Conservation (phyloP, 305 asterid species). For the Fraxinus xanthoxyloides region DNA sequence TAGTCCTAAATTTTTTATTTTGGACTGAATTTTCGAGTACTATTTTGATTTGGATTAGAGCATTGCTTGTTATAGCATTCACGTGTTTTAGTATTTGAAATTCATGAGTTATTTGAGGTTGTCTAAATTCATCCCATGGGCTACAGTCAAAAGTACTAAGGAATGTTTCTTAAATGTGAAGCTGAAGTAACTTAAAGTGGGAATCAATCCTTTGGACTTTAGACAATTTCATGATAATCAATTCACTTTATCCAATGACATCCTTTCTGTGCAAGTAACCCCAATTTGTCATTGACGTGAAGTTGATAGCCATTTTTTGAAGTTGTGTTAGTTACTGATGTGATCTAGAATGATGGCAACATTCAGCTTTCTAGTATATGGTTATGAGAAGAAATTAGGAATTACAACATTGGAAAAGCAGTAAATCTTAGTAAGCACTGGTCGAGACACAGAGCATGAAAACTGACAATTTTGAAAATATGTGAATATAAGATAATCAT, state of each 20-base stretch:
- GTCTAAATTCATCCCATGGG: conserved; percentile 15
- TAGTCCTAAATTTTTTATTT: background rate
- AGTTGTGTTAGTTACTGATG: background rate
- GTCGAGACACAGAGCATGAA: background rate
- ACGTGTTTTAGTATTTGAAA: background rate
- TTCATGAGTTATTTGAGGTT: background rate
- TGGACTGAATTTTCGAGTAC: background rate
- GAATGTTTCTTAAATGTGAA: conserved; percentile 23
- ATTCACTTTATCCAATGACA: conserved; percentile 17
- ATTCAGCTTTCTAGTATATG: background rate
- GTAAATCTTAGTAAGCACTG: background rate
- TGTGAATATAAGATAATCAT: background rate
- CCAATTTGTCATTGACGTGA: conserved; percentile 19
- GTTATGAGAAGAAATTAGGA: background rate
- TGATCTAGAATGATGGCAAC: background rate
- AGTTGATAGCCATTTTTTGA: background rate
- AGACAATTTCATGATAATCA: conserved; percentile 1
- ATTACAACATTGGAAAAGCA: background rate
- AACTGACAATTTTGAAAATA: background rate
- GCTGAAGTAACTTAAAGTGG: conserved; percentile 29
- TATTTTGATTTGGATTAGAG: background rate
- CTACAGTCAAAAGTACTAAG: background rate
- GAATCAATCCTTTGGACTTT: conserved; percentile 17
- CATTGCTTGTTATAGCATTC: background rate
- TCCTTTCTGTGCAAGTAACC: conserved; percentile 33